Evolutionary conservation across 495 filamentous ascomycete genomes (phyloP).

Genomic region (Aspergillus wentii): DNA sequence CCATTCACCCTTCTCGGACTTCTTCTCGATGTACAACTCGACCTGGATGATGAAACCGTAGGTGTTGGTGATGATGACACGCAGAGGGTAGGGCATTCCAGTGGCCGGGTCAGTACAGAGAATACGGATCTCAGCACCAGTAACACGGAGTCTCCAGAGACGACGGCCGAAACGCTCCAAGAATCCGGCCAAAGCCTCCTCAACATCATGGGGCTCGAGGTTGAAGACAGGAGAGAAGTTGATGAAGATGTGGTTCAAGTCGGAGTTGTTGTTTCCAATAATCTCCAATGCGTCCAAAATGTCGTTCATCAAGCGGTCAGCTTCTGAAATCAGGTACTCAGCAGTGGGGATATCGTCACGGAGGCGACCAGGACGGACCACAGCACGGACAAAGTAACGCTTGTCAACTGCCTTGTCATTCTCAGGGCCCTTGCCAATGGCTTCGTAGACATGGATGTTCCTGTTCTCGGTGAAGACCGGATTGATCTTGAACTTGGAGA

Average conservation of each 20-base stretch:
- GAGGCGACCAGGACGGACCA: constrained; percentile 86
- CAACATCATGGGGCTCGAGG: constrained; percentile 82
- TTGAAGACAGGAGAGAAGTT: constrained; percentile 97
- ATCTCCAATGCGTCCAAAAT: constrained; percentile 97
- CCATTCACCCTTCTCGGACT: constrained; percentile 96
- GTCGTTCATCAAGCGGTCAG: constrained; percentile 93
- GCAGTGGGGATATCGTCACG: constrained; percentile 95
- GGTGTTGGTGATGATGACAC: constrained; percentile 96
- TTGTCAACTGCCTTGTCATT: constrained; percentile 70
- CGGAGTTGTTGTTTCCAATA: constrained; percentile 97
- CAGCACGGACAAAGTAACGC: constrained; percentile 94
- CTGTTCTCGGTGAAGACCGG: constrained; percentile 98
- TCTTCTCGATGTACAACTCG: constrained; percentile 94
- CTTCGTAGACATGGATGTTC: constrained; percentile 98
- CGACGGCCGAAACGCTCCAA: constrained; percentile 93
- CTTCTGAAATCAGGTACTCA: constrained; percentile 96
- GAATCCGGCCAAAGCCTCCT: constrained; percentile 91
- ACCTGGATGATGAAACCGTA: constrained; percentile 98
- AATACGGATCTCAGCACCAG: constrained; percentile 96
- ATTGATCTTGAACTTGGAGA: constrained; percentile 95
- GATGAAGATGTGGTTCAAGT: constrained; percentile 99
- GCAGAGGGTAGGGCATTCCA: constrained; percentile 83
- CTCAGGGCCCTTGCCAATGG: constrained; percentile 86
- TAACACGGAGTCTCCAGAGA: constrained; percentile 93
- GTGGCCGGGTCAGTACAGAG: constrained; percentile 88